These are phyloP conservation scores for Candida gigantensis DNA, from an alignment of 1,139 yeast species.

Conservation along the genomic window DNA sequence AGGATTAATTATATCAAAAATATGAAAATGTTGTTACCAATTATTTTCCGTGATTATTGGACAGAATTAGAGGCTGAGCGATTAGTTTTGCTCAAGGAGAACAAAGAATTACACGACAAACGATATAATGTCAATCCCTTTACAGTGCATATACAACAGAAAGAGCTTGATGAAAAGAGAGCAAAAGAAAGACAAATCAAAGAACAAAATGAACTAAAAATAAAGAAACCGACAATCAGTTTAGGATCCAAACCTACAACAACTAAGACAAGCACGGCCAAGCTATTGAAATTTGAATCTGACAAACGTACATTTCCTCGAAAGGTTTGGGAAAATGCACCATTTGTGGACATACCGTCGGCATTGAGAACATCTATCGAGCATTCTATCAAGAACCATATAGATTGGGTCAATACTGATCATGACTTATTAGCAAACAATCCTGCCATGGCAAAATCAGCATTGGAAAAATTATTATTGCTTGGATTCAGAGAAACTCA, in stretches of 20 bases:
- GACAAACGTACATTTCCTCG: slow-evolving; percentile 42
- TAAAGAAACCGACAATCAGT: slow-evolving; percentile 43
- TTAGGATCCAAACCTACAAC: slow-evolving; percentile 21
- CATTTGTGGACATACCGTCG: slow-evolving; percentile 52
- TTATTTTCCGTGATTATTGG: slow-evolving; percentile 82
- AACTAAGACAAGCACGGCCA: slow-evolving; percentile 1
- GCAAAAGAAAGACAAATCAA: slow-evolving; percentile 47
- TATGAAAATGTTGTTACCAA: slow-evolving; percentile 83
- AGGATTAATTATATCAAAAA: slow-evolving; percentile 80
- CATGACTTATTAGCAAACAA: slow-evolving; percentile 7
- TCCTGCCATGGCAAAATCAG: slow-evolving; percentile 1
- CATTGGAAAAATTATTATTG: slow-evolving; percentile 25
- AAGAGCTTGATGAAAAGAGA: slow-evolving; percentile 41
- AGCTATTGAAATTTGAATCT: slow-evolving; percentile 1
- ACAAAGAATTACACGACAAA: slow-evolving; percentile 48
- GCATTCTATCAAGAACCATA: slow-evolving; percentile 50
- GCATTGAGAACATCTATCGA: slow-evolving; percentile 57
- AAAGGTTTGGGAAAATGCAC: slow-evolving; percentile 67
- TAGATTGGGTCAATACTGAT: slow-evolving; percentile 49
- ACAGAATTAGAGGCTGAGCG: slow-evolving; percentile 63
- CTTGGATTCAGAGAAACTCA: slow-evolving; percentile 75
- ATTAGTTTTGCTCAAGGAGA: slow-evolving; percentile 41
- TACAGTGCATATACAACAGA: slow-evolving; percentile 54
- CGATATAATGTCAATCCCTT: slow-evolving; percentile 75
- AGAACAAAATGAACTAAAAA: slow-evolving; percentile 37